Evolutionary conservation across 2,329 filamentous ascomycete species (phyloP).

Genomic region (Madurella fahalii): DNA sequence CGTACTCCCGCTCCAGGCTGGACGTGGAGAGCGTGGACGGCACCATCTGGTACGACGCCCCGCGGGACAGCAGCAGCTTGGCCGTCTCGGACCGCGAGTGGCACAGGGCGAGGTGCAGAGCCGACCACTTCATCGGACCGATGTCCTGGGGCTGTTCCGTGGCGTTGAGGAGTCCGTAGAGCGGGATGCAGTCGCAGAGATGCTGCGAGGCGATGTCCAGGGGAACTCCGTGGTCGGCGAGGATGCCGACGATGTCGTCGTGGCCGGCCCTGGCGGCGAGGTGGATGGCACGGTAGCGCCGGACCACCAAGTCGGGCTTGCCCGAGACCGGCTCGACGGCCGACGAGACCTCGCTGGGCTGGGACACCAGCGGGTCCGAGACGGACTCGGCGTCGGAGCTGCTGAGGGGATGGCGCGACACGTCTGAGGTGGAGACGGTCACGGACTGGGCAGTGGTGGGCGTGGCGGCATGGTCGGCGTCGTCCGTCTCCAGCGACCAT

Average conservation of each 20-base stretch:
- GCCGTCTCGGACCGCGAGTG: constrained; percentile 23
- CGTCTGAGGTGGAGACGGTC: constrained; percentile 11
- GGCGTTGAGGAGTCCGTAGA: constrained; percentile 21
- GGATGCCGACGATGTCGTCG: constrained; percentile 19
- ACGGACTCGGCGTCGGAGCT: constrained; percentile 14
- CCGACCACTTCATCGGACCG: constrained; percentile 16
- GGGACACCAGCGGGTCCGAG: constrained; percentile 12
- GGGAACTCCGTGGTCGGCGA: constrained; percentile 25
- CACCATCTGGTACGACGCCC: constrained; percentile 23
- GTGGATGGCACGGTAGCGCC: constrained; percentile 24
- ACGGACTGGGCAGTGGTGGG: constrained; percentile 10
- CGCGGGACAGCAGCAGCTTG: constrained; percentile 24
- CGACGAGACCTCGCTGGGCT: constrained; percentile 11
- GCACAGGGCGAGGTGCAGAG: constrained; percentile 30
- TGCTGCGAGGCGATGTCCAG: constrained; percentile 15
- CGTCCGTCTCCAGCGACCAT: constrained; percentile 17
- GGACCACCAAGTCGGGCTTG: background rate
- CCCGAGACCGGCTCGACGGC: constrained; percentile 10
- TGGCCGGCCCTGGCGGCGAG: constrained; percentile 27
- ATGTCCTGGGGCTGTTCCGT: constrained; percentile 15
- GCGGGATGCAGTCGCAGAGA: constrained; percentile 24
- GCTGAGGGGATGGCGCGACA: constrained; percentile 7
- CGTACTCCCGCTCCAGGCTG: background rate
- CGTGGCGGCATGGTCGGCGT: constrained; percentile 14
- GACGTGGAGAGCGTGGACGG: background rate